Conservation (phyloP, 257 asterid species). For the Solanum virginianum region DNA sequence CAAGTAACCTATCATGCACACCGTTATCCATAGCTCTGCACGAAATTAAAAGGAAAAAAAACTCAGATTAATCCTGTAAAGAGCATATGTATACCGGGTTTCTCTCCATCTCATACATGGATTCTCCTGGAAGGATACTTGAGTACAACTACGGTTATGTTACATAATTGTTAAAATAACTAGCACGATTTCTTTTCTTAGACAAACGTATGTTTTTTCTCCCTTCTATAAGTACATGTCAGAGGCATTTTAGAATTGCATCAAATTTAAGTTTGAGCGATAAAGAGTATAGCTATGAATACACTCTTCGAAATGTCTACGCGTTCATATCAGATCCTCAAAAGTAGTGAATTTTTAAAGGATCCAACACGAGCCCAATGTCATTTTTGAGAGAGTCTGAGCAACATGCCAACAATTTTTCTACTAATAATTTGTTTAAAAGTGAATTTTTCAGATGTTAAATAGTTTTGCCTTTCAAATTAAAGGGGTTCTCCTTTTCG, state of each 20-base stretch:
- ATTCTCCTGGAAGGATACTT: neutral
- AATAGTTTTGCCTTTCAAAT: neutral
- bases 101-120: neutral
- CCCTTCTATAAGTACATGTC: neutral
- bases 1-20: slow-evolving; percentile 34
- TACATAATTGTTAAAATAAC: neutral
- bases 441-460: neutral
- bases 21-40: slow-evolving; percentile 41
- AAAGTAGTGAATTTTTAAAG: neutral
- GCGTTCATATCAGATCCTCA: neutral
- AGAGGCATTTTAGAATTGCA: neutral
- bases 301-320: neutral
- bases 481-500: neutral
- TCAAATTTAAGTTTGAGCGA: neutral
- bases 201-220: neutral
- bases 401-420: neutral
- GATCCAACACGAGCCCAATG: neutral
- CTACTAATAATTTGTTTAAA: neutral
- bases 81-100: neutral
- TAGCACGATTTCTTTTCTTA: neutral
- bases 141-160: neutral
- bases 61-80: neutral
- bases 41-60: neutral
- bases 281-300: neutral
- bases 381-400: neutral